A percentile compares a stretch with the other conserved stretches of the same genome.
Conservation (phyloP, 176 grass and related monocot genomes). For the Musa beccarii region DNA sequence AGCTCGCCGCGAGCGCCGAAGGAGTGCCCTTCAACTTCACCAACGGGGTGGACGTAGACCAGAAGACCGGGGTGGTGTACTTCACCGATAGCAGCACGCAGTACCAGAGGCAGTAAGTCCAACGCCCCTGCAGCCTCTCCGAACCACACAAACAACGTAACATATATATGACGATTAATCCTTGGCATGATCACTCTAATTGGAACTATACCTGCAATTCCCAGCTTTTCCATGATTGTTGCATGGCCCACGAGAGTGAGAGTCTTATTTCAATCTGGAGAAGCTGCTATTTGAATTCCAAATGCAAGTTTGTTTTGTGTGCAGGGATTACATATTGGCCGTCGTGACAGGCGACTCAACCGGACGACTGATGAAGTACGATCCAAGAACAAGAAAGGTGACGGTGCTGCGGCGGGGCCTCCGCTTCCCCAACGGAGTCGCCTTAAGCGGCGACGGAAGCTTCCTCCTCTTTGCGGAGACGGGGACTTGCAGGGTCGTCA, state of each 20-base stretch:
- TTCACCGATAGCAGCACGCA: conserved; percentile 79
- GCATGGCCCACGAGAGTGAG: no score
- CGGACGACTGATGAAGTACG: conserved; percentile 58
- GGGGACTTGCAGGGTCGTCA: conserved; percentile 38
- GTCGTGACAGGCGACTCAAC: conserved; percentile 44
- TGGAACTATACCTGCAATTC: no score
- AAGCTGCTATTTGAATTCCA: no score
- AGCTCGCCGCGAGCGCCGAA: conserved; percentile 40
- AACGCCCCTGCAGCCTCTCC: no score
- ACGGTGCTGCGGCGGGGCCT: conserved; percentile 46
- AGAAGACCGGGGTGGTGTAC: conserved; percentile 66
- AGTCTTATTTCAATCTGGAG: no score
- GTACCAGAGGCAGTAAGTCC: conserved; percentile 55
- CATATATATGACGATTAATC: no score
- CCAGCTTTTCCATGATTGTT: no score
- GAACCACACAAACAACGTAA: no score
- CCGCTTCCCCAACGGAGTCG: conserved; percentile 62
- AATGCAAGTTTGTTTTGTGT: not conserved
- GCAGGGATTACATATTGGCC: conserved; percentile 49
- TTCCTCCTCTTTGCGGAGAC: conserved; percentile 61
- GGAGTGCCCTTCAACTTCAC: conserved; percentile 63
- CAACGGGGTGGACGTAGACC: conserved; percentile 87
- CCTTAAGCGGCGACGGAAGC: conserved; percentile 48
- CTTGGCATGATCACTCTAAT: no score
- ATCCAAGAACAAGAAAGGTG: conserved; percentile 26